These are phyloP conservation scores for Umbelopsis vinacea DNA, from an alignment of 192 early-diverging fungal genomes.

Conservation along the genomic window DNA sequence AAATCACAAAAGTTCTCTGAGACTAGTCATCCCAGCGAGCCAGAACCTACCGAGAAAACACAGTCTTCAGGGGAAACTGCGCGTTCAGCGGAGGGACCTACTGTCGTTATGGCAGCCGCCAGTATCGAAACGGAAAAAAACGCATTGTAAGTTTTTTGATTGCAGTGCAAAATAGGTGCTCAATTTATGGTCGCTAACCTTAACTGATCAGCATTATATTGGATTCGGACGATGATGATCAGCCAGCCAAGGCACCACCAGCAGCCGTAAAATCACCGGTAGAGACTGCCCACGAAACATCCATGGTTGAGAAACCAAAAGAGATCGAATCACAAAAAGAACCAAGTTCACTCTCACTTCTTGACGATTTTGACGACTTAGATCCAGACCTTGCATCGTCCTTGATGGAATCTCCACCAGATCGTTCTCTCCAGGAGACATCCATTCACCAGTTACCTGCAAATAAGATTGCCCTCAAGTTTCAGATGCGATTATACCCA, in stretches of 20 bases:
- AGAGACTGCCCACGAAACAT: background rate
- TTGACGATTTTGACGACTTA: constrained; percentile 22
- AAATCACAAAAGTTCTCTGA: background rate
- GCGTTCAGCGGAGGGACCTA: background rate
- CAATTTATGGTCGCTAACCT: too few species aligned
- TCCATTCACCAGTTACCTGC: background rate
- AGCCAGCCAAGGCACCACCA: background rate
- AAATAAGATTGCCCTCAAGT: constrained; percentile 21
- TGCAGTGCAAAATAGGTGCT: too few species aligned
- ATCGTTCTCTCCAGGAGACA: background rate
- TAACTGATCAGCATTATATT: background rate
- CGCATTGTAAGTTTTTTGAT: background rate
- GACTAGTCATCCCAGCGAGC: background rate
- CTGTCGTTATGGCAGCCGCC: background rate
- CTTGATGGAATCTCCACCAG: background rate
- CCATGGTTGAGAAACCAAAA: background rate
- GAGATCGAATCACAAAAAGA: background rate
- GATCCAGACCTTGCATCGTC: constrained; percentile 25
- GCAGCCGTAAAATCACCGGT: background rate
- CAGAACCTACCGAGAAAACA: background rate
- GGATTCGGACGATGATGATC: background rate
- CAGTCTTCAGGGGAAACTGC: background rate
- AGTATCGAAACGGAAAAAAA: background rate
- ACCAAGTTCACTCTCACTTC: background rate
- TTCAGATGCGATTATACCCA: constrained; percentile 24